Evolutionary conservation across 768 basidiomycete genomes (phyloP).

Genomic region (Tephrocybe sp.): DNA sequence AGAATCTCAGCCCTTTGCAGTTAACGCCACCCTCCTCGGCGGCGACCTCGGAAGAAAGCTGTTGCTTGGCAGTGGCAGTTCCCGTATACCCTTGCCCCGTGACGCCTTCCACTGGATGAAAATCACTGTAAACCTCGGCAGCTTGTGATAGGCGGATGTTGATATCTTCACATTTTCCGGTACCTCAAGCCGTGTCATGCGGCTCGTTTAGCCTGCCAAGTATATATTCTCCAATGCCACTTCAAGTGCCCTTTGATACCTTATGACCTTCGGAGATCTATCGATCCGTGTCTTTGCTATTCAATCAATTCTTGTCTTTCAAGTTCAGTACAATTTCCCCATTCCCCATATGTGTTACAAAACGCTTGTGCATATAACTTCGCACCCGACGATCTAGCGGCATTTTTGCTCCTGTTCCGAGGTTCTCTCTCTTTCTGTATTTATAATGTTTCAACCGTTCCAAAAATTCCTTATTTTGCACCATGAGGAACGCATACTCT

Average conservation of each 20-base stretch:
- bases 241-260: not conserved
- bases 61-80: too few species aligned
- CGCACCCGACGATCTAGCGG: conserved; percentile 3
- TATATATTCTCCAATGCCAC: not conserved
- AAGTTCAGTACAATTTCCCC: not conserved
- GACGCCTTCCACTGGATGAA: not conserved
- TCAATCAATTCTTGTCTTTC: conserved; percentile 1
- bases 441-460: not conserved
- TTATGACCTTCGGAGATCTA: not conserved
- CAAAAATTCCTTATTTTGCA: not conserved
- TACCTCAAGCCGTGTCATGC: conserved; percentile 1
- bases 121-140: not conserved
- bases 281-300: not conserved
- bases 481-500: conserved; percentile 25
- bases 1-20: too few species aligned
- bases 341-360: not conserved
- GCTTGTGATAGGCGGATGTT: not conserved
- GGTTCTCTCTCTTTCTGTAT: not conserved
- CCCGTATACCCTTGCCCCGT: too few species aligned
- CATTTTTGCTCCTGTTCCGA: not conserved
- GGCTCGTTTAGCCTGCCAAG: not conserved
- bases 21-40: too few species aligned
- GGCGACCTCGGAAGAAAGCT: too few species aligned
- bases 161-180: not conserved
- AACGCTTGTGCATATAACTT: not conserved